phyloP scores from a whole-genome alignment of 1,284 basidiomycete species.

The Heimioporus retisporus region DNA sequence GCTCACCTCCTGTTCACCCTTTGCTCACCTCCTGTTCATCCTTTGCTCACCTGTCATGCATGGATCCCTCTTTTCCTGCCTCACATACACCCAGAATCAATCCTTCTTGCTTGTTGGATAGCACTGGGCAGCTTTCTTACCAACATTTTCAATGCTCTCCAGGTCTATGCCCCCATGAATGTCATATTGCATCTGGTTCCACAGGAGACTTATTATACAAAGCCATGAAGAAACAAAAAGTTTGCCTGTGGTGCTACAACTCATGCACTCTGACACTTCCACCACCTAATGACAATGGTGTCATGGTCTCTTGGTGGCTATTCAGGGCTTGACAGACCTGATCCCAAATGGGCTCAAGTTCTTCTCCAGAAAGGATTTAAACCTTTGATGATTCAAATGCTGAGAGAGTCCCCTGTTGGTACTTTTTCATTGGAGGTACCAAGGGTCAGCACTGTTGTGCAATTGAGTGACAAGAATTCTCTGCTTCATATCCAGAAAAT shows the following conservation, averaged over 20 bases:
- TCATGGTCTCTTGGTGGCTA: slow-evolving; percentile 4
- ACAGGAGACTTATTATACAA: slow-evolving; percentile 1
- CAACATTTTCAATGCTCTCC: slow-evolving; percentile 5
- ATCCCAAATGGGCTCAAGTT: slow-evolving; percentile 1
- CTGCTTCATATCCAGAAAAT: not conserved
- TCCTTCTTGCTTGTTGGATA: slow-evolving; percentile 8
- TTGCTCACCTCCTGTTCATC: slow-evolving; percentile 8
- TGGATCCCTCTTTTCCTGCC: slow-evolving; percentile 19
- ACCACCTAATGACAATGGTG: slow-evolving; percentile 10
- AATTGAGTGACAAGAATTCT: not conserved
- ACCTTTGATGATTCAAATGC: slow-evolving; percentile 18
- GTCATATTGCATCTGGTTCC: slow-evolving; percentile 10
- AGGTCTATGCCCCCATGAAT: slow-evolving; percentile 7
- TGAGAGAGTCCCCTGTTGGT: slow-evolving; percentile 12
- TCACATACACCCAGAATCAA: not conserved
- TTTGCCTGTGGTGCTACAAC: slow-evolving; percentile 2
- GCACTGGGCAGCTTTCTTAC: not conserved
- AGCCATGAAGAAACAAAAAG: slow-evolving; percentile 5
- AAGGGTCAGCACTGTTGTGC: slow-evolving; percentile 1
- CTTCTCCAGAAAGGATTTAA: slow-evolving; percentile 15
- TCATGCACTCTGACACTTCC: slow-evolving; percentile 11
- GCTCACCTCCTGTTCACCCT: slow-evolving; percentile 2
- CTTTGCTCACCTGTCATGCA: not conserved
- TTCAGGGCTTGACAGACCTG: not conserved
- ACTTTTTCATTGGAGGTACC: not conserved